phyloP scores from a whole-genome alignment of 2,329 filamentous ascomycete species.

The Aureobasidium zeae region DNA sequence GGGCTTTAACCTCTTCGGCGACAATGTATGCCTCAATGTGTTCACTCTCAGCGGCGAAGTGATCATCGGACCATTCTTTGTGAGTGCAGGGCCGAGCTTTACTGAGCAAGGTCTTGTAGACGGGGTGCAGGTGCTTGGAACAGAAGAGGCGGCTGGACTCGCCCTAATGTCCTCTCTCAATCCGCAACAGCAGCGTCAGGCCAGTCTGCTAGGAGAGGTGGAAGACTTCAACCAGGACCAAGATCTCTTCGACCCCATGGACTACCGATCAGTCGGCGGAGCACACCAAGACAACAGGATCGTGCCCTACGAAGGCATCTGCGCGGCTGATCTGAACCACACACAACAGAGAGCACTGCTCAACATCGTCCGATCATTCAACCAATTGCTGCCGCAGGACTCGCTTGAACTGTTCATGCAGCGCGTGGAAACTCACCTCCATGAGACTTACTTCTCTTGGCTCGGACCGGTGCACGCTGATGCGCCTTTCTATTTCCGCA shows the following conservation, averaged over 20 bases:
- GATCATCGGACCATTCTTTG: conserved; percentile 63
- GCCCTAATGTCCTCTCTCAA: conserved; percentile 56
- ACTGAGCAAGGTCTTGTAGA: conserved; percentile 20
- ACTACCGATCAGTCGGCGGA: conserved; percentile 64
- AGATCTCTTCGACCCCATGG: conserved; percentile 35
- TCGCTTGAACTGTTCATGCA: conserved; percentile 47
- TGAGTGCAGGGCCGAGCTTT: conserved; percentile 50
- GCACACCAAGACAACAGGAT: conserved; percentile 68
- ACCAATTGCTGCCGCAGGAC: conserved; percentile 53
- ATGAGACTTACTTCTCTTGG: conserved; percentile 69
- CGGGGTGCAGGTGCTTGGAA: conserved; percentile 55
- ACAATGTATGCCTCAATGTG: conserved; percentile 64
- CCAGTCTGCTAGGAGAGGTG: conserved; percentile 37
- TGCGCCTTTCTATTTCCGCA: conserved; percentile 66
- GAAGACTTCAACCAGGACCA: conserved; percentile 40
- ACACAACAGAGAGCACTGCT: conserved; percentile 44
- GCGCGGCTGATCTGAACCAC: conserved; percentile 41
- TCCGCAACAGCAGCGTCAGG: conserved; percentile 37
- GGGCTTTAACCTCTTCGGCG: conserved; percentile 68
- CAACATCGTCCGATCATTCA: conserved; percentile 52
- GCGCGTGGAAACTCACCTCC: conserved; percentile 46
- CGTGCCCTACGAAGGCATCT: conserved; percentile 59
- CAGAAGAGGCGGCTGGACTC: conserved; percentile 54
- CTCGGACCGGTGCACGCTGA: conserved; percentile 58
- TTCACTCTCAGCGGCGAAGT: conserved; percentile 58